Evolutionary conservation across 2,329 filamentous ascomycete species (phyloP).

Genomic region (Metarhizium sp.): DNA sequence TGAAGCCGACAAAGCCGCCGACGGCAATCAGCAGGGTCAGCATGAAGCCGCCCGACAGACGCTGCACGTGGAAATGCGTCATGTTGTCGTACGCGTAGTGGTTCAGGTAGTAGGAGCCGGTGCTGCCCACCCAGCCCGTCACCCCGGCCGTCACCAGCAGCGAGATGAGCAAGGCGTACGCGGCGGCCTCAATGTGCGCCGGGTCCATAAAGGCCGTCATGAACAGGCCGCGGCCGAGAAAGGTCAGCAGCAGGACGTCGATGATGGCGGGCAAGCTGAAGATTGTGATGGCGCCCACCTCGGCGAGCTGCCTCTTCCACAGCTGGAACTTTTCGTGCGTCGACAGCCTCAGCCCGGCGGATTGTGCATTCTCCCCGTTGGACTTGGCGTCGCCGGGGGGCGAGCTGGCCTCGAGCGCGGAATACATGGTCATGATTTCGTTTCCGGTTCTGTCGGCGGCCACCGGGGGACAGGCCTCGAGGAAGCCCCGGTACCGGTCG

Average conservation of each 20-base stretch:
- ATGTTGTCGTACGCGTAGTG: conserved; percentile 29
- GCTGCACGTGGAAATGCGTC: conserved; percentile 30
- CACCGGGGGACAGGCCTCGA: conserved; percentile 17
- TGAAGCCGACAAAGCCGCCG: conserved; percentile 40
- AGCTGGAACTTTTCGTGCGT: conserved; percentile 6
- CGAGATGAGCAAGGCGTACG: conserved; percentile 46
- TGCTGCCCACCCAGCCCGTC: conserved; percentile 54
- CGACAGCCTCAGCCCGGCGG: background rate
- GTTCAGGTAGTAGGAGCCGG: conserved; percentile 50
- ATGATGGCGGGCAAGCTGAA: conserved; percentile 54
- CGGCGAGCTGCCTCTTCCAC: conserved; percentile 24
- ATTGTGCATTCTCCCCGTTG: background rate
- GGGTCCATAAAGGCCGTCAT: conserved; percentile 47
- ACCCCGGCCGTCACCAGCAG: conserved; percentile 50
- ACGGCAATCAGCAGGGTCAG: conserved; percentile 26
- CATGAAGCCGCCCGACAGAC: conserved; percentile 38
- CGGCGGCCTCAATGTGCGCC: conserved; percentile 42
- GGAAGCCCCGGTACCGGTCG: conserved; percentile 18
- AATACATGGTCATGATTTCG: conserved; percentile 25
- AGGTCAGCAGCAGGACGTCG: conserved; percentile 49
- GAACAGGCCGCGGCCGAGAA: conserved; percentile 51
- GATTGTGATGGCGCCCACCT: conserved; percentile 48
- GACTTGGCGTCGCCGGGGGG: background rate
- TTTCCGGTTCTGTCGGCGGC: conserved; percentile 13
- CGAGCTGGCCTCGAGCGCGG: conserved; percentile 15